phyloP scores from a whole-genome alignment of 345 rosid genomes.

The Gossypium herbaceum region DNA sequence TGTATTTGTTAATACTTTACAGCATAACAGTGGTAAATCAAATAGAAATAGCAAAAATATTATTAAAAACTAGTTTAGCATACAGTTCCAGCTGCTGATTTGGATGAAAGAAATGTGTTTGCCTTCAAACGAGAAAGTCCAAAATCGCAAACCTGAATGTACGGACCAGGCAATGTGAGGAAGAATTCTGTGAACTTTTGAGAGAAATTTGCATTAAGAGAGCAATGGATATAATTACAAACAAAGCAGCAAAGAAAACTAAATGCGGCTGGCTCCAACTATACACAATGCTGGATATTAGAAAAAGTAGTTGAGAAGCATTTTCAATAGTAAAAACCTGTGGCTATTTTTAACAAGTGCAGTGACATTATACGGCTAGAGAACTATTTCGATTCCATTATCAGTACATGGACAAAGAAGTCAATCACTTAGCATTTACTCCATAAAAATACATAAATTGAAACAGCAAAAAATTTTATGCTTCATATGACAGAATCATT shows the following conservation, averaged over 20 bases:
- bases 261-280: neutral
- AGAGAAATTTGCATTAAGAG: neutral
- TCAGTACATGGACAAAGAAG: neutral
- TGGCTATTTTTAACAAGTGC: neutral
- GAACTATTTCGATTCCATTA: neutral
- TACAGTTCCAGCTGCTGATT: conserved; percentile 99
- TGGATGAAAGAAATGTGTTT: conserved; percentile 91
- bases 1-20: conserved; percentile 4
- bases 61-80: conserved; percentile 32
- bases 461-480: neutral
- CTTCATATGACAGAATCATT: neutral
- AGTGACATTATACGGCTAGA: neutral
- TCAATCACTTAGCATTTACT: neutral
- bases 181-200: conserved; percentile 3
- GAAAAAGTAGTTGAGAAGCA: neutral
- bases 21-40: conserved; percentile 2
- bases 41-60: conserved; percentile 7
- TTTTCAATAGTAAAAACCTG: neutral
- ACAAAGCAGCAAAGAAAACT: neutral
- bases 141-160: conserved; percentile 86
- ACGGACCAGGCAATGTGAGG: conserved; percentile 15
- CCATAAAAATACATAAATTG: neutral
- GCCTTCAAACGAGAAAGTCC: conserved; percentile 98
- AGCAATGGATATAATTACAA: neutral
- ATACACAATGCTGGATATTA: neutral